Evolutionary conservation across 805 yeast species (phyloP).

Genomic region (Candida parachauliodes): DNA sequence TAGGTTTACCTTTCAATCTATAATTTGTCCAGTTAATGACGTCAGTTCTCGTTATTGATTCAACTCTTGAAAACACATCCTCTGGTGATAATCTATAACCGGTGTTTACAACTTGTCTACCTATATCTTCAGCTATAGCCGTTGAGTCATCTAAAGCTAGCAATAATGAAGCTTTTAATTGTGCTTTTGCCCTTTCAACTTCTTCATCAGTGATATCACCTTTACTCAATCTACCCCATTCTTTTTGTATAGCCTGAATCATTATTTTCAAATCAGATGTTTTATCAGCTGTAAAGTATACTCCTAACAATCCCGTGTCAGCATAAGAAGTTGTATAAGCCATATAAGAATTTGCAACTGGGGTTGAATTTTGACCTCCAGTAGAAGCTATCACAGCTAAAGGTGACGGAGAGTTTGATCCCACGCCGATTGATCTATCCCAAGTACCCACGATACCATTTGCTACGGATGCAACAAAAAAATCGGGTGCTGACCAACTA

Average conservation of each 20-base stretch:
- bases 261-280: constrained; percentile 61
- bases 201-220: constrained; percentile 81
- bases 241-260: constrained; percentile 71
- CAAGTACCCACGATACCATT: constrained; percentile 97
- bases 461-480: constrained; percentile 90
- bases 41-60: constrained; percentile 72
- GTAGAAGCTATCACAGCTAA: constrained; percentile 65
- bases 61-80: constrained; percentile 72
- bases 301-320: constrained; percentile 97
- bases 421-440: constrained; percentile 90
- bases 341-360: constrained; percentile 91
- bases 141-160: constrained; percentile 92
- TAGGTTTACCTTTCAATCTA: constrained; percentile 69
- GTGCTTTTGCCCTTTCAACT: constrained; percentile 92
- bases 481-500: constrained; percentile 94
- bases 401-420: constrained; percentile 81
- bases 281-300: constrained; percentile 83
- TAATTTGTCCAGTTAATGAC: constrained; percentile 86
- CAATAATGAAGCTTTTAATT: constrained; percentile 85
- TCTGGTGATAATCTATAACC: constrained; percentile 75
- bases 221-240: constrained; percentile 81
- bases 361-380: constrained; percentile 53
- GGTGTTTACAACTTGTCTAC: constrained; percentile 93
- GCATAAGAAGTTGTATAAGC: constrained; percentile 96
- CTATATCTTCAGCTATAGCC: constrained; percentile 95